These are phyloP conservation scores for Candida caryicola DNA, from an alignment of 805 yeast species.

Conservation along the genomic window DNA sequence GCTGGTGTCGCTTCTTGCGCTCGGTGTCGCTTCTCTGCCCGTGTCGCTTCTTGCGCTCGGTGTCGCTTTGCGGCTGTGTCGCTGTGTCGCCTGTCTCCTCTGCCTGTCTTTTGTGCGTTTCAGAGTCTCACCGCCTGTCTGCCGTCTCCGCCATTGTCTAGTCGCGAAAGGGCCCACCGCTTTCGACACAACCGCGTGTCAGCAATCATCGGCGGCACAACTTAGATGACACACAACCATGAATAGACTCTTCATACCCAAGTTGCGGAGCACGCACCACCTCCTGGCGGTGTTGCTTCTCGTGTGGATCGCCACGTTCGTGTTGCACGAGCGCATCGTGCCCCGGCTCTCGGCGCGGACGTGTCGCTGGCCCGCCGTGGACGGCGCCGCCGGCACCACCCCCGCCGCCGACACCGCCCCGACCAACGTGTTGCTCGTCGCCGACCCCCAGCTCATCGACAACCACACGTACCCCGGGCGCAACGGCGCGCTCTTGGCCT, in stretches of 20 bases:
- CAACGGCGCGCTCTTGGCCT: constrained; percentile 23
- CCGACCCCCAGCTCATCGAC: constrained; percentile 46
- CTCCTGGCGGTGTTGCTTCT: constrained; percentile 20
- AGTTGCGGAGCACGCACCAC: constrained; percentile 27
- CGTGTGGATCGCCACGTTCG: constrained; percentile 30
- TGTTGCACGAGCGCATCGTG: constrained; percentile 30
- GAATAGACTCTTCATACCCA: constrained; percentile 14
- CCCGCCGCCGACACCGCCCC: neutral
- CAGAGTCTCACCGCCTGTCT: no score
- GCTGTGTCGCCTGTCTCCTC: no score
- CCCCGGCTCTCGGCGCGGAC: constrained; percentile 25
- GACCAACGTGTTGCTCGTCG: constrained; percentile 35
- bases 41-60: no score
- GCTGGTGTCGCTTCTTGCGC: no score
- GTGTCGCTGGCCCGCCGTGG: constrained; percentile 33
- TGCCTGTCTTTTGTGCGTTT: no score
- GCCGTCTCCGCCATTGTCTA: no score
- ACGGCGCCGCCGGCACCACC: neutral
- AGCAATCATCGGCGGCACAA: no score
- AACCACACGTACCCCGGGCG: constrained; percentile 45
- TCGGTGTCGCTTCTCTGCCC: no score
- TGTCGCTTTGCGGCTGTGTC: no score
- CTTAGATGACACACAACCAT: no score
- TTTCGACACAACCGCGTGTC: no score
- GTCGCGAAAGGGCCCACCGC: no score